Evolutionary conservation across 2,329 filamentous ascomycete species (phyloP).

Genomic region (Alternaria rosae): DNA sequence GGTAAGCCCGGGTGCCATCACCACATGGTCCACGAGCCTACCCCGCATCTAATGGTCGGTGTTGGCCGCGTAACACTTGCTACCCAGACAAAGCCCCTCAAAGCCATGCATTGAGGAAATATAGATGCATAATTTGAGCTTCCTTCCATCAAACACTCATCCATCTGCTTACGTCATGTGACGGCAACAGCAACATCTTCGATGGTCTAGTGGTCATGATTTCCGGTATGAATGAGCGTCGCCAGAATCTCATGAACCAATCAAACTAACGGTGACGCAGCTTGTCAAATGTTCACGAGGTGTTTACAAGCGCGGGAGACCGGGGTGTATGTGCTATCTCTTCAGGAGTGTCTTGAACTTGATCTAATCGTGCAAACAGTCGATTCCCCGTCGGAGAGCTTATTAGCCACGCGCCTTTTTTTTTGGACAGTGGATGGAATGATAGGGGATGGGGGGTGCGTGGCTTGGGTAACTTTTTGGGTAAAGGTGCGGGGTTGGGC

Average conservation of each 20-base stretch:
- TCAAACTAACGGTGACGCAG: too few species aligned
- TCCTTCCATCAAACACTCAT: constrained; percentile 12
- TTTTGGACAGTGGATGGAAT: not conserved
- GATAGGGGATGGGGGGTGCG: not conserved
- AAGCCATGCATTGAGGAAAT: not conserved
- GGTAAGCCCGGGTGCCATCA: not conserved
- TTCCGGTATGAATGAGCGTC: too few species aligned
- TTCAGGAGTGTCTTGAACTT: too few species aligned
- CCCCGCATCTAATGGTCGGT: not conserved
- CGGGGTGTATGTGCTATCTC: constrained; percentile 1
- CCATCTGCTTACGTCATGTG: constrained; percentile 20
- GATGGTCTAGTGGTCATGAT: constrained; percentile 20
- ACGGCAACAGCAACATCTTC: constrained; percentile 20
- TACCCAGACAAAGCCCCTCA: not conserved
- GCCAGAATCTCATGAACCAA: too few species aligned
- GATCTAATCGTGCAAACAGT: not conserved
- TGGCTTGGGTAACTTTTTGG: not conserved
- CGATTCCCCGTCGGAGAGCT: constrained; percentile 12
- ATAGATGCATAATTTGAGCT: not conserved
- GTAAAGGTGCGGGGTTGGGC: not conserved
- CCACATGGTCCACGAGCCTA: not conserved
- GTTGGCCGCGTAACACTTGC: not conserved
- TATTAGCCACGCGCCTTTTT: not conserved
- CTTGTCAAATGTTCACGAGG: constrained; percentile 1
- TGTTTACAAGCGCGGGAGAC: constrained; percentile 9